phyloP scores from a whole-genome alignment of 2,329 filamentous ascomycete genomes.

The Verticillium nubilum region DNA sequence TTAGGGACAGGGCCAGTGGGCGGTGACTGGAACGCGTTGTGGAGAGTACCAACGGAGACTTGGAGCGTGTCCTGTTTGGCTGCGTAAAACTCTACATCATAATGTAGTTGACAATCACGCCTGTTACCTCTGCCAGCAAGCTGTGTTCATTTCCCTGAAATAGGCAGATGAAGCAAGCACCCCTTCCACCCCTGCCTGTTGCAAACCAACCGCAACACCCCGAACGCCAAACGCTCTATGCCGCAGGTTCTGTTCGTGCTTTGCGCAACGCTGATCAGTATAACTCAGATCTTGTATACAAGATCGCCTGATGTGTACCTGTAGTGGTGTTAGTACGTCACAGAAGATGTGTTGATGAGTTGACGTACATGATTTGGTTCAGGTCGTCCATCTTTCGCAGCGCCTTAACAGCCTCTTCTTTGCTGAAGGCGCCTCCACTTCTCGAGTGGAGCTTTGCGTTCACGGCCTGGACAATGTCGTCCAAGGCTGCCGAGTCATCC shows the following conservation, averaged over 20 bases:
- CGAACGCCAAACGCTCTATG: not conserved
- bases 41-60: too few species aligned
- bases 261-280: too few species aligned
- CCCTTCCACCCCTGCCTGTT: not conserved
- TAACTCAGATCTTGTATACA: conserved; percentile 62
- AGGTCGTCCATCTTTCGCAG: conserved; percentile 72
- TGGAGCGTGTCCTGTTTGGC: too few species aligned
- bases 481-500: conserved; percentile 75
- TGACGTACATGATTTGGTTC: conserved; percentile 87
- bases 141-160: not conserved
- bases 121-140: not conserved
- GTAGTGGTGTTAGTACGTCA: conserved; percentile 7
- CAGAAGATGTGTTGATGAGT: not conserved
- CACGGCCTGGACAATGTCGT: conserved; percentile 70
- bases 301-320: conserved; percentile 58
- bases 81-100: not conserved
- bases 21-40: too few species aligned
- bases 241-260: not conserved
- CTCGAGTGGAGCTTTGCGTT: conserved; percentile 60
- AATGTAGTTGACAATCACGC: not conserved
- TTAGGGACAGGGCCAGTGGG: too few species aligned
- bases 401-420: conserved; percentile 69
- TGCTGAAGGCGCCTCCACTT: conserved; percentile 57
- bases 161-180: not conserved
- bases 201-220: not conserved